Base-by-base conservation (phyloP, 257 asterid genomes). In the Nicotiana otophora region DNA sequence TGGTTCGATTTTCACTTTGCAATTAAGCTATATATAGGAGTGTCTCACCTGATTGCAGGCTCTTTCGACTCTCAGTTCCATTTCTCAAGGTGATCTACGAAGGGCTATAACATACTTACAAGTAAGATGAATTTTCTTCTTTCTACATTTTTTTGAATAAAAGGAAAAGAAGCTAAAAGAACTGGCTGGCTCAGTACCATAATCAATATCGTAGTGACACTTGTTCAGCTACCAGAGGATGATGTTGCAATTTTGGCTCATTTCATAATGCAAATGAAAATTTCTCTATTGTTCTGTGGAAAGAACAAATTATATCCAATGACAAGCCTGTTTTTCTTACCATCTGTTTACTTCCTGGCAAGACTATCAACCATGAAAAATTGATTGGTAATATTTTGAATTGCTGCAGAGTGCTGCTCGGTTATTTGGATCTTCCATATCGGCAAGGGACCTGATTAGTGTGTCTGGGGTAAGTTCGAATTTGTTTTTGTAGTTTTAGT, bases 41-140 rank as follows among this genome's bases (percentile, higher is more conserved):
- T 28, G 63, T 51, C 42, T 51, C 16, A 39, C 75, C 81, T 81
- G 46, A 69, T 31, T 84, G 82, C 80, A 96, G 98, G 98, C 98
- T 83, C 97, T 94, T 86, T 86, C 95, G 81, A 89, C 98, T 80
- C 88, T 96, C 84, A 93, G 97, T 86, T 88, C 96, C 80, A 94
- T 96, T 83, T 94, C 99, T 15, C 98, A 93, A 87, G 99, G 99
- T 81, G 99, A 96, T 88, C 88, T 96, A 61, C 95, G 98, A 42
- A 94, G 98, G 81, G 99, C 97, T 46, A 96, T 96, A 84, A 94
- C 99, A 63, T 96, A 90, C 88, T 89, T 96, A 81, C 99, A 96
- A 88, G 99, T 95, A 91, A 83, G 94, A 82, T 84, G 54, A 63
- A 28, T 33, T 58, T 84, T 46, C 76, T 31, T 60, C 81, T 82